Evolutionary conservation across 148 eudicot genomes (phyloP), one percentile per base, ranked within the genome.

Genomic region (Talinum fruticosum): DNA sequence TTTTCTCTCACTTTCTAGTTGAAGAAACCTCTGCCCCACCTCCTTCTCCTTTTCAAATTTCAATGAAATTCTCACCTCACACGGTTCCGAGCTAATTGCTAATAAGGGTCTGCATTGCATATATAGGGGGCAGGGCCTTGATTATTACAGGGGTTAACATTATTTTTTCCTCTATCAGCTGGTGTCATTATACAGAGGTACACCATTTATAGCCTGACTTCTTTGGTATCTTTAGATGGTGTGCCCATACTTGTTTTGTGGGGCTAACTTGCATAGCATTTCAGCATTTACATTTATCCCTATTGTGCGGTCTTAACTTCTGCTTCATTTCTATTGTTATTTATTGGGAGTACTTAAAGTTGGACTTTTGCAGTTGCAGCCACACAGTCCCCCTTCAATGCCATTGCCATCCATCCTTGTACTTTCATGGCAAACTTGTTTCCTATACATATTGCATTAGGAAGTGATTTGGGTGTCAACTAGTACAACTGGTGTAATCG

Each of bases 1-100:
- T 7, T n/a, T 5, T 57, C 64, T 74, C 24, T 57, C 49, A 28
- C 65, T 32, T 32, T 23, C 37, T 13, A 19, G 45, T 34, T 57
- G 47, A 36, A 74, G 76, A 53, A 35, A 59, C 76, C 76, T 65
- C 69, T 64, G 35, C 51, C n/a, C 23, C 41, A 10, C 64, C 38
- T 57, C 45, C 66, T 36, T 41, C 24, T 61, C 32, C 44, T 30
- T 2, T 47, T 34, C 34, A 18, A 36, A 36, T 61, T 23, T n/a
- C 77, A 35, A 61, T 36, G 36, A 41, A 36, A 68, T 68, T 24
- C 71, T 34, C 45, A 24, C 18, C 54, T 57, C 53, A 41, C 74
- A 44, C 54, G 54, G 74, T 71, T 44, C 44, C 44, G 19, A 71
- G 74, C 57, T 24, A 38, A n/a, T n/a, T n/a, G n/a, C n/a, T n/a